Evolutionary conservation across 2,329 filamentous ascomycete species (phyloP).

Genomic region (Endoconidiophora laricicola): DNA sequence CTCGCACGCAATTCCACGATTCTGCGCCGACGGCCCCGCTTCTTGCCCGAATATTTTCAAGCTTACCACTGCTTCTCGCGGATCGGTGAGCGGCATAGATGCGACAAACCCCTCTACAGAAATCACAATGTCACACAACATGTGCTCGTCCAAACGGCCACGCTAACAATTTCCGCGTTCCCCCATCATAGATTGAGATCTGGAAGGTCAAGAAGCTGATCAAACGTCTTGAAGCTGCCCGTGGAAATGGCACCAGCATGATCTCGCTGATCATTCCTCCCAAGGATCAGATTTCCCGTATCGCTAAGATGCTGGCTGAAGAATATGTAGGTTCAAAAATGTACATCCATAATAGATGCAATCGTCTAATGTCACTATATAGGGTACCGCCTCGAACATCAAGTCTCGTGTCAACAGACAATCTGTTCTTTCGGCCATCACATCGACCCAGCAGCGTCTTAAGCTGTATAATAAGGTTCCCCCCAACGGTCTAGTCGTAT

Average conservation of each 20-base stretch:
- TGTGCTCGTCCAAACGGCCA: too few relatives aligned
- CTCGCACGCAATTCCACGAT: too few relatives aligned
- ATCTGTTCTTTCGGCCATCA: constrained; percentile 94
- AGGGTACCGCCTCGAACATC: constrained; percentile 98
- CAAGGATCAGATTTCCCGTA: constrained; percentile 93
- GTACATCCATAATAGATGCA: neutral
- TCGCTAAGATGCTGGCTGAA: constrained; percentile 99
- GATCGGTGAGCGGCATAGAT: too few relatives aligned
- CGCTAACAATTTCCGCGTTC: neutral
- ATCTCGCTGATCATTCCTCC: constrained; percentile 98
- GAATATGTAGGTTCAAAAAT: constrained; percentile 57
- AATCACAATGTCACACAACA: too few relatives aligned
- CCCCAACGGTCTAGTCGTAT: constrained; percentile 91
- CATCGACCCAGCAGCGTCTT: constrained; percentile 94
- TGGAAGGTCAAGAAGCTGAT: constrained; percentile 99
- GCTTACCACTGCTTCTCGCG: too few relatives aligned
- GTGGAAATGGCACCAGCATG: constrained; percentile 98
- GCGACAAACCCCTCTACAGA: too few relatives aligned
- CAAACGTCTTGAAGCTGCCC: constrained; percentile 90
- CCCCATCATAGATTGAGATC: constrained; percentile 45
- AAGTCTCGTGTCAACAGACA: constrained; percentile 98
- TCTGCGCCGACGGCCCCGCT: too few relatives aligned
- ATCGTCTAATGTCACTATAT: neutral
- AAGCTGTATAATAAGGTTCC: constrained; percentile 99
- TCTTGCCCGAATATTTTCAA: too few relatives aligned